Evolutionary conservation across 2,329 filamentous ascomycete genomes (phyloP).

Genomic region (Waltergamsia citrina): DNA sequence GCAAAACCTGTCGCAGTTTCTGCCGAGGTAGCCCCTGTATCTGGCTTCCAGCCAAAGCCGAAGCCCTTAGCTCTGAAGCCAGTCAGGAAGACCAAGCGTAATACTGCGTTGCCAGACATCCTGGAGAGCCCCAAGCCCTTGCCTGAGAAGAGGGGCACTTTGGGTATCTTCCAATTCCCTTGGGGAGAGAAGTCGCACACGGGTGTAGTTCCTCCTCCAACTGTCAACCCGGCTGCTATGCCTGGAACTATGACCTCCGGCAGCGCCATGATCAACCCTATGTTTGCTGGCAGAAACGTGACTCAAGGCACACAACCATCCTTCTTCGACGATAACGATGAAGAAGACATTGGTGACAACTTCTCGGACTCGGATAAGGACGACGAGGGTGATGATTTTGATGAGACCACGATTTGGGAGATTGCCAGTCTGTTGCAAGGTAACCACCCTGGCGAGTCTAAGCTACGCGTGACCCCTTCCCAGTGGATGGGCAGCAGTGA

Average conservation of each 20-base stretch:
- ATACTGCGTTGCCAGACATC: conserved; percentile 54
- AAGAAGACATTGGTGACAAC: conserved; percentile 34
- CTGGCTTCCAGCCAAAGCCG: conserved; percentile 4
- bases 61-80: conserved; percentile 5
- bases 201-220: conserved; percentile 29
- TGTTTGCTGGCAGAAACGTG: conserved; percentile 1
- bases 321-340: conserved; percentile 53
- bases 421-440: conserved; percentile 49
- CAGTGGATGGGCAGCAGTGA: conserved; percentile 9
- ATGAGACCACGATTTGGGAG: conserved; percentile 54
- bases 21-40: neutral
- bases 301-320: conserved; percentile 19
- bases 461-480: conserved; percentile 33
- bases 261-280: conserved; percentile 11
- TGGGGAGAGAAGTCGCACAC: conserved; percentile 56
- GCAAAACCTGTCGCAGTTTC: neutral
- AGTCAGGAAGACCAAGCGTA: conserved; percentile 42
- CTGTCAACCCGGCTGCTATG: conserved; percentile 35
- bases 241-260: conserved; percentile 35
- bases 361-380: conserved; percentile 18
- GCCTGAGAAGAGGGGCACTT: conserved; percentile 45
- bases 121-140: conserved; percentile 52
- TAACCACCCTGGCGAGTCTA: conserved; percentile 39
- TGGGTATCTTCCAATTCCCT: conserved; percentile 57
- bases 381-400: conserved; percentile 42